Evolutionary conservation across 2,329 filamentous ascomycete genomes (phyloP), one percentile per base, ranked within the genome.

Genomic region (Alternaria incomplexa): DNA sequence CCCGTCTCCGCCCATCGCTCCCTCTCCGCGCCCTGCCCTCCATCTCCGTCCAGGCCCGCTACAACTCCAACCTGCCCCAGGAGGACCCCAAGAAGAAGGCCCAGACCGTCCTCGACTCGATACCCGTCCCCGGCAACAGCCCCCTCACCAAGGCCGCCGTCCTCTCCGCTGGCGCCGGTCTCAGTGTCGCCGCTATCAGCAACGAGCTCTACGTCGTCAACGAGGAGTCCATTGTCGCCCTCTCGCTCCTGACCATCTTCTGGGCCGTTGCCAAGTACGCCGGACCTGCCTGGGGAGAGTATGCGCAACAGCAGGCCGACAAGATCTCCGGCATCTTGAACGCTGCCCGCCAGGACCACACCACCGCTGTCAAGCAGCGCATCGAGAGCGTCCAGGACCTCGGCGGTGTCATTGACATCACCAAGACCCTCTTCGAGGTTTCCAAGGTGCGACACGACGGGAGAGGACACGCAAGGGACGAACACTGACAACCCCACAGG

Each of bases 171-270:
- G 91, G 91, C 71, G 93, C 96, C 78, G 95, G 92, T 85, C 84
- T 97, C 76, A 94, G 92, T 78, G 88, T 97, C 82, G 97, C 96
- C 81, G 96, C 93, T 79, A 93, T 99, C 85, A 96, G 92, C 90
- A 99, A 97, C 86, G 96, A 99, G 89, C 93, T 98, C 87, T 98
- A 97, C 85, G 93, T 99, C 81, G 88, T 99, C 85, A 99, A 99
- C 86, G 96, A 99, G 88, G 96, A 99, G 87, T 92, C 94, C 69
- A 92, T 99, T 80, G 92, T 97, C 79, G 92, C 93, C 72, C 89
- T 99, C 85, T 96, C 92, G 83, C 87, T 99, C 77, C 86, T 98
- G 80, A 93, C 91, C 81, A 92, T 98, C 80, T 99, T 97, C 91
- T 91, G 87, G 79, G 93, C 90, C 67, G 88, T 97, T 77, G 95